Conservation (phyloP, 2,329 filamentous ascomycete genomes). For the Lachnellula arida region DNA sequence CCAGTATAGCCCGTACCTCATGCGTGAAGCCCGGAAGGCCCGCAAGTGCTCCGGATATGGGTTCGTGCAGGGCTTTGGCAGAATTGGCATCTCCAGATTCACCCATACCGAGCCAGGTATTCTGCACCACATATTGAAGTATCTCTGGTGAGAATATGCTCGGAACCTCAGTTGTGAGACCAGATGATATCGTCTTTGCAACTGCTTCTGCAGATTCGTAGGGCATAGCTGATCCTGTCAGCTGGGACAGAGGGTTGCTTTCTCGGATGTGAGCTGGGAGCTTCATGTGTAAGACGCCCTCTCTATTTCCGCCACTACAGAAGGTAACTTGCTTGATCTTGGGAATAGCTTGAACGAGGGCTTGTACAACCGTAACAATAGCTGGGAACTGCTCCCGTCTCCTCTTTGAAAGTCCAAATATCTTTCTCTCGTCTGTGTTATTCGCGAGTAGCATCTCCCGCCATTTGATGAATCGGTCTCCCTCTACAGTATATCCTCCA, state of each 20-base stretch:
- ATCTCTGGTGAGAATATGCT: constrained; percentile 40
- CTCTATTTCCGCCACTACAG: constrained; percentile 81
- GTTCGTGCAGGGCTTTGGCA: constrained; percentile 66
- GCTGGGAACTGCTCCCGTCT: constrained; percentile 79
- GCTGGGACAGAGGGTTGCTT: constrained; percentile 56
- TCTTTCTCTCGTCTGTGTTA: constrained; percentile 46
- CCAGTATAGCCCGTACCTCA: constrained; percentile 63
- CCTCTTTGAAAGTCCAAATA: constrained; percentile 75
- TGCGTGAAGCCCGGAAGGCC: constrained; percentile 69
- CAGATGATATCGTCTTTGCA: constrained; percentile 6
- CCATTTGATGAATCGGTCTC: constrained; percentile 54
- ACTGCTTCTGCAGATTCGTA: constrained; percentile 32
- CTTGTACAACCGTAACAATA: constrained; percentile 74
- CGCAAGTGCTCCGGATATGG: constrained; percentile 62
- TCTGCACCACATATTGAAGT: constrained; percentile 41
- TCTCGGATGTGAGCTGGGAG: constrained; percentile 56
- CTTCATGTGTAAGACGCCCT: constrained; percentile 73
- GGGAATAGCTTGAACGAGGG: constrained; percentile 65
- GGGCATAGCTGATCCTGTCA: constrained; percentile 21
- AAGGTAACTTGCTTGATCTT: constrained; percentile 71
- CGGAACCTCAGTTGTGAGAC: constrained; percentile 22
- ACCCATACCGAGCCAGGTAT: constrained; percentile 50
- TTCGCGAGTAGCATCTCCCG: constrained; percentile 49
- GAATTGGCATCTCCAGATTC: constrained; percentile 51
- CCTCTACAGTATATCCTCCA: constrained; percentile 68